phyloP scores from a whole-genome alignment of 352 stramenopile genomes.

The Discostella stelligera region DNA sequence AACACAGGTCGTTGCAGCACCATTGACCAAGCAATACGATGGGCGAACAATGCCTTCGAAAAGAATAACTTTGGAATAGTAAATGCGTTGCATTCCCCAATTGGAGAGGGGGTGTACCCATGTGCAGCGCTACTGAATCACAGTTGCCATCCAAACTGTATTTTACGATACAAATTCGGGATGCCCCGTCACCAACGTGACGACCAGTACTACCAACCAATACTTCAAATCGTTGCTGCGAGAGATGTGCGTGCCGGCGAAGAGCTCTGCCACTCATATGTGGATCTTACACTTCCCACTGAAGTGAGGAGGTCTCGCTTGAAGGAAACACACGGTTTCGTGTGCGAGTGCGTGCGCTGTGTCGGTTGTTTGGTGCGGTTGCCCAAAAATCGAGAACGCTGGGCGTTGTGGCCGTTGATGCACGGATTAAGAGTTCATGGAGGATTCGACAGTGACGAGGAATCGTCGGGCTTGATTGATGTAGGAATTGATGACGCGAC shows the following conservation, averaged over 20 bases:
- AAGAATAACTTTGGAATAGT: slow-evolving; percentile 68
- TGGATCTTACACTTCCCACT: slow-evolving; percentile 48
- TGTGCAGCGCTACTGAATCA: slow-evolving; percentile 62
- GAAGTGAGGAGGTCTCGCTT: slow-evolving; percentile 34
- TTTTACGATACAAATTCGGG: slow-evolving; percentile 51
- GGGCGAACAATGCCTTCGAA: slow-evolving; percentile 30
- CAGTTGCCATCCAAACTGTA: slow-evolving; percentile 61
- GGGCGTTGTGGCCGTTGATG: slow-evolving; percentile 29
- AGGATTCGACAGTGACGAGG: background rate
- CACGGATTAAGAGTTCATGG: slow-evolving; percentile 5
- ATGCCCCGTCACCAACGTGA: background rate
- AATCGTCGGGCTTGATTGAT: background rate
- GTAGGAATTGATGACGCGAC: slow-evolving; percentile 31
- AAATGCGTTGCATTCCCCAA: slow-evolving; percentile 37
- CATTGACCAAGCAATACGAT: slow-evolving; percentile 31
- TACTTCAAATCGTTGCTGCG: slow-evolving; percentile 43
- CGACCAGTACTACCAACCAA: slow-evolving; percentile 24
- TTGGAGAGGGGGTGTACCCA: slow-evolving; percentile 59
- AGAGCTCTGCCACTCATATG: slow-evolving; percentile 66
- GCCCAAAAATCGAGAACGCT: slow-evolving; percentile 25
- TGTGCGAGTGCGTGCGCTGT: slow-evolving; percentile 52
- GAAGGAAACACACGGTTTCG: slow-evolving; percentile 54
- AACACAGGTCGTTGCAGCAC: background rate
- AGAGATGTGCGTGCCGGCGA: slow-evolving; percentile 45
- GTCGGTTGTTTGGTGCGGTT: slow-evolving; percentile 15